Evolutionary conservation across 208 protist species (phyloP).

Genomic region (Crithidia sp.): DNA sequence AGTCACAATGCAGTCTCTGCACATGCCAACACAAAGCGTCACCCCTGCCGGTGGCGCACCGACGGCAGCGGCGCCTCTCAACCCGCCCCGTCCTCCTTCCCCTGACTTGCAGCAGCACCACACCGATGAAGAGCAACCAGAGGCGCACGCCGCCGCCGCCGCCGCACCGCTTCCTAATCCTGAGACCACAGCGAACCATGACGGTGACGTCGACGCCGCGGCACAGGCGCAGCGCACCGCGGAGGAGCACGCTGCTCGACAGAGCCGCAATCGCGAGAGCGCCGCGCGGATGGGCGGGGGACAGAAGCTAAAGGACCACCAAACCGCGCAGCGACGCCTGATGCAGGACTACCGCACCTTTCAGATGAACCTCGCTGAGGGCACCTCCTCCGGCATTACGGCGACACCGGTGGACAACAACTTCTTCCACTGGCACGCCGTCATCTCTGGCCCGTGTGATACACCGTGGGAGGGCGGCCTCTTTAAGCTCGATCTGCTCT

Average conservation of each 20-base stretch:
- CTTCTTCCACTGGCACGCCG: constrained; percentile 86
- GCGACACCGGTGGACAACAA: constrained; percentile 75
- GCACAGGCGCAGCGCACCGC: background rate
- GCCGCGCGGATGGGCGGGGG: constrained; percentile 37
- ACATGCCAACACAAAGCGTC: background rate
- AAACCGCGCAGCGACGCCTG: constrained; percentile 64
- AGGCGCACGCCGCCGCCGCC: too few species aligned
- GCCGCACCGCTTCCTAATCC: too few species aligned
- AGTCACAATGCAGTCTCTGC: background rate
- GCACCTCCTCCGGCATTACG: constrained; percentile 50
- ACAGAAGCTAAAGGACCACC: constrained; percentile 37
- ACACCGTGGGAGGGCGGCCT: constrained; percentile 91
- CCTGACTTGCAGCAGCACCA: too few species aligned
- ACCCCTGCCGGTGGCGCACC: background rate
- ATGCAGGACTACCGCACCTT: constrained; percentile 74
- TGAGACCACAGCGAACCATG: too few species aligned
- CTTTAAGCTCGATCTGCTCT: constrained; percentile 82
- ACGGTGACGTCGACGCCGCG: background rate
- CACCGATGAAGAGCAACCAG: too few species aligned
- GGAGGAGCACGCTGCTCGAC: constrained; percentile 5
- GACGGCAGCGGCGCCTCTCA: background rate
- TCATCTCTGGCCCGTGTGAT: constrained; percentile 79
- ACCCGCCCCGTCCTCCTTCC: too few species aligned
- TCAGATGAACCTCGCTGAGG: constrained; percentile 41
- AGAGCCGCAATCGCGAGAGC: constrained; percentile 27